Percentiles rank a stretch among this genome's conserved stretches.
These are phyloP conservation scores for Closterium sp. DNA, from an alignment of 139 green algal species.

Conservation along the genomic window DNA sequence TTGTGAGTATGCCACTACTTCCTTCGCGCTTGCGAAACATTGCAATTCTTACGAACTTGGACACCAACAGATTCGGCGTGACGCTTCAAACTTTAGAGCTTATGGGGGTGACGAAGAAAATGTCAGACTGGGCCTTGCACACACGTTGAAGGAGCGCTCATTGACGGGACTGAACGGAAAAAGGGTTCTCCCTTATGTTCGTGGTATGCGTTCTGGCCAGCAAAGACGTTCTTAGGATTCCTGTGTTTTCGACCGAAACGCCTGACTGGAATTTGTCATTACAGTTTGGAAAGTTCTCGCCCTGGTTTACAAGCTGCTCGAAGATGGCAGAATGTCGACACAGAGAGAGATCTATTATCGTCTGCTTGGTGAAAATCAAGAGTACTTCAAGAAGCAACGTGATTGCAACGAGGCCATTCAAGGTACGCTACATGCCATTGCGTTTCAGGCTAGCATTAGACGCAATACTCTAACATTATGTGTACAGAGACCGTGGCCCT, in stretches of 20 bases:
- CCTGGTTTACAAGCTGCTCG: constrained; percentile 9
- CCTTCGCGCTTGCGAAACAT: not conserved
- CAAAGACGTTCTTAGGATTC: not conserved
- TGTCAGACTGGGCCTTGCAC: not conserved
- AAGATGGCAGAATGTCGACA: constrained; percentile 14
- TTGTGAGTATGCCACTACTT: not conserved
- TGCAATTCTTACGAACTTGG: not conserved
- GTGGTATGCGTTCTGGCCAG: not conserved
- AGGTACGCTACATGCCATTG: constrained; percentile 19
- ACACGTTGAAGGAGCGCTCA: not conserved
- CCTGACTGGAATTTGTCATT: not conserved
- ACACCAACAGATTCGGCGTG: not conserved
- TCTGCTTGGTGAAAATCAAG: constrained; percentile 13
- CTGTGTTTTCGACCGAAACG: not conserved
- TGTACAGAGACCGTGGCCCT: constrained; percentile 55
- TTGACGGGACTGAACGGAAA: not conserved
- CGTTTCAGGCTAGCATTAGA: not conserved
- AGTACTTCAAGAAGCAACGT: constrained; percentile 32
- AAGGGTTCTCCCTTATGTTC: not conserved
- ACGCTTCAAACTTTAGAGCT: not conserved
- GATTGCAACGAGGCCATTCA: constrained; percentile 34
- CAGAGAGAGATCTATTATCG: constrained; percentile 36
- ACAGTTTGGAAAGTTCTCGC: constrained; percentile 46
- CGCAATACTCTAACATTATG: not conserved
- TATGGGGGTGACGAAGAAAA: not conserved